Conservation (phyloP, 257 asterid species). For the Solanum commersonii region DNA sequence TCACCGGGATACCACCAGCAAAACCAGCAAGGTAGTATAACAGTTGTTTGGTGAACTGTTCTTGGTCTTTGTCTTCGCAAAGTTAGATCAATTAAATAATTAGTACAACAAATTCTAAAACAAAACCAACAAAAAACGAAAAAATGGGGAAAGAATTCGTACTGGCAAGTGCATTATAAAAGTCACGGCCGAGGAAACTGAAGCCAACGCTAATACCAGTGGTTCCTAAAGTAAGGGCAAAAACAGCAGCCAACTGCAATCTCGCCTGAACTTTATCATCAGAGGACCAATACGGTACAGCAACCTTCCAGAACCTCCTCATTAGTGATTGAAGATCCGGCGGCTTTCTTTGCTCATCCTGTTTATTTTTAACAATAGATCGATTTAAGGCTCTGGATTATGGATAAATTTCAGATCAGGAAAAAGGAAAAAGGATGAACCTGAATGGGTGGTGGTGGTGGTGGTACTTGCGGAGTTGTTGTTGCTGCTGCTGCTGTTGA, state of each 20-base stretch:
- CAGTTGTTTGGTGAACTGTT: conserved; percentile 71
- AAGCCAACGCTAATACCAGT: conserved; percentile 89
- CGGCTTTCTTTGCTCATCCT: conserved; percentile 27
- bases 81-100: background rate
- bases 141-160: conserved; percentile 11
- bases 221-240: conserved; percentile 86
- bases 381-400: background rate
- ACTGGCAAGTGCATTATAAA: conserved; percentile 90
- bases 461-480: background rate
- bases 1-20: conserved; percentile 96
- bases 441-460: background rate
- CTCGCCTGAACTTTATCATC: conserved; percentile 71
- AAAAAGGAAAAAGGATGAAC: background rate
- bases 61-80: conserved; percentile 73
- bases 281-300: conserved; percentile 86
- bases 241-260: conserved; percentile 64
- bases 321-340: conserved; percentile 43
- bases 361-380: background rate
- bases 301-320: conserved; percentile 76
- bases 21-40: conserved; percentile 63
- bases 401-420: background rate
- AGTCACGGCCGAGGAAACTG: conserved; percentile 89
- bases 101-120: background rate
- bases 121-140: background rate
- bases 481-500: background rate